These are phyloP conservation scores for Dryas integrifolia DNA, from an alignment of 331 rosid species.

Conservation along the genomic window DNA sequence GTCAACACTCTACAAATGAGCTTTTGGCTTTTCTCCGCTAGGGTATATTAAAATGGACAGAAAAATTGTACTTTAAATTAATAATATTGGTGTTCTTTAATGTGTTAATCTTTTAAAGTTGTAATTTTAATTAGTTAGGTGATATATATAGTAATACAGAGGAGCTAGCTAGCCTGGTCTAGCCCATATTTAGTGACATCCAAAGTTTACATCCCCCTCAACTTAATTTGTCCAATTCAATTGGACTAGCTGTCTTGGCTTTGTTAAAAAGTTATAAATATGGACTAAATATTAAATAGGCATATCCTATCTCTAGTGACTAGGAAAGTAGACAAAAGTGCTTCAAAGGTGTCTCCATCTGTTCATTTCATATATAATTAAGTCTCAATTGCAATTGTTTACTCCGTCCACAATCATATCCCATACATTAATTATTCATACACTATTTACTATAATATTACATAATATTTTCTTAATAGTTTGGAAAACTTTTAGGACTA, in stretches of 20 bases:
- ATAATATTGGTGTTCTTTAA: too few species aligned
- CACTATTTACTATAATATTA: background rate
- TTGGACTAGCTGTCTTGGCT: constrained; percentile 24
- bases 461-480: background rate
- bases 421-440: background rate
- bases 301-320: constrained; percentile 25
- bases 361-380: background rate
- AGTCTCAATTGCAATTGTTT: constrained; percentile 25
- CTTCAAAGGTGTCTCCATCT: constrained; percentile 26
- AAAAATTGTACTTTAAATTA: too few species aligned
- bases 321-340: constrained; percentile 32
- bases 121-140: too few species aligned
- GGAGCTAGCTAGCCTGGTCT: background rate
- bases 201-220: constrained; percentile 13
- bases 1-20: constrained; percentile 23
- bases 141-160: background rate
- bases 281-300: constrained; percentile 5
- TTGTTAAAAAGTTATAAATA: background rate
- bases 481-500: constrained; percentile 24
- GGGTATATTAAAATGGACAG: constrained; percentile 4
- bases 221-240: constrained; percentile 9
- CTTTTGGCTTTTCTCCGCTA: constrained; percentile 32
- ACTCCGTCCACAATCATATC: constrained; percentile 28
- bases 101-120: too few species aligned
- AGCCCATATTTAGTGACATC: constrained; percentile 4